Conservation (phyloP, 495 filamentous ascomycete genomes). For the Daldinia caldariorum region DNA sequence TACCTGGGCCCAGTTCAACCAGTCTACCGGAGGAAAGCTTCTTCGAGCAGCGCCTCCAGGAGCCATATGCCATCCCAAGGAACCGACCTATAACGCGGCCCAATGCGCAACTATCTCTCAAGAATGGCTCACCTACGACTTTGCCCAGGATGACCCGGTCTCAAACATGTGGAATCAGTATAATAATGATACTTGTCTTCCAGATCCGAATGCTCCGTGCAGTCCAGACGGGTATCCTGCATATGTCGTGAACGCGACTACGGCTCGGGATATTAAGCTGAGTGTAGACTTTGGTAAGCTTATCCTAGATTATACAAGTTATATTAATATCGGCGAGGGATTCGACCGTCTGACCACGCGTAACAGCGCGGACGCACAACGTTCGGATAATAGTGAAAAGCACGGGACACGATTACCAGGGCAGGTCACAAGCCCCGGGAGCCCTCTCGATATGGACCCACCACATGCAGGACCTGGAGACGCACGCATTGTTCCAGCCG, state of each 20-base stretch:
- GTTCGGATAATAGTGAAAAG: constrained; percentile 71
- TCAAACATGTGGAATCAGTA: constrained; percentile 55
- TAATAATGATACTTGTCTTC: constrained; percentile 59
- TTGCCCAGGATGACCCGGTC: constrained; percentile 52
- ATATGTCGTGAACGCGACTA: constrained; percentile 59
- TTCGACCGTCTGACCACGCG: constrained; percentile 8
- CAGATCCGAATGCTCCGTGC: constrained; percentile 48
- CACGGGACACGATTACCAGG: constrained; percentile 69
- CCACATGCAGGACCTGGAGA: constrained; percentile 52
- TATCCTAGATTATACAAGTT: neutral
- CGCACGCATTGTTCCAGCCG: constrained; percentile 54
- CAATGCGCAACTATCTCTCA: constrained; percentile 48
- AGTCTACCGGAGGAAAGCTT: constrained; percentile 59
- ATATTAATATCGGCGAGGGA: neutral
- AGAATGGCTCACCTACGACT: constrained; percentile 50
- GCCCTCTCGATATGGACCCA: constrained; percentile 64
- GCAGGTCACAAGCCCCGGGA: constrained; percentile 61
- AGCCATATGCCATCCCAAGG: constrained; percentile 63
- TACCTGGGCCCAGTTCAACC: constrained; percentile 48
- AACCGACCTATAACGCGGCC: constrained; percentile 48
- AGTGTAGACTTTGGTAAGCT: constrained; percentile 54
- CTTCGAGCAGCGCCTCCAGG: constrained; percentile 62
- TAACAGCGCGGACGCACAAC: constrained; percentile 58
- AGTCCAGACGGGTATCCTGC: constrained; percentile 59
- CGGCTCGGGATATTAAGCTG: constrained; percentile 53